Percentiles rank a stretch among this genome's conserved stretches.
These are phyloP conservation scores for Skeletonema costatum DNA, from an alignment of 108 stramenopile species.

Conservation along the genomic window DNA sequence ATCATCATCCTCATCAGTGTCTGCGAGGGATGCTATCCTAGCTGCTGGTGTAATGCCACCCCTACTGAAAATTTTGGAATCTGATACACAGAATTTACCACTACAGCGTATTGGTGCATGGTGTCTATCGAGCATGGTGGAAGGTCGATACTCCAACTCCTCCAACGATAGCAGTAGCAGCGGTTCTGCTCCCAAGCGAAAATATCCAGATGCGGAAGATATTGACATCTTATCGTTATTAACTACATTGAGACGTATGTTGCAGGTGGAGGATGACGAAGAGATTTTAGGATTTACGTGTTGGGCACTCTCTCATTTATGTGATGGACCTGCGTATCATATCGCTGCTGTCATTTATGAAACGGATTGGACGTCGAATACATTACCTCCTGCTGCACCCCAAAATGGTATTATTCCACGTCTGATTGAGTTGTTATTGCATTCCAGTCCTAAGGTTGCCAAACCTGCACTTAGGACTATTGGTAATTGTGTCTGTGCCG, in stretches of 20 bases:
- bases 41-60: conserved; percentile 83
- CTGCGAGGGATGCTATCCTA: conserved; percentile 80
- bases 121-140: conserved; percentile 81
- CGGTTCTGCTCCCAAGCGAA: conserved; percentile 33
- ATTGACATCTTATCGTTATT: conserved; percentile 82
- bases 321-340: conserved; percentile 93
- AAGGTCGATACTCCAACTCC: conserved; percentile 40
- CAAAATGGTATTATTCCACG: conserved; percentile 85
- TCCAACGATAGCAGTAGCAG: conserved; percentile 2
- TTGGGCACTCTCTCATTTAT: conserved; percentile 93
- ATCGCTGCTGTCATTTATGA: conserved; percentile 90
- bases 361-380: conserved; percentile 10
- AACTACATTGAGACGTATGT: conserved; percentile 80
- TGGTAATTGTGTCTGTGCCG: conserved; percentile 97
- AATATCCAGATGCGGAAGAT: conserved; percentile 67
- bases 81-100: conserved; percentile 59
- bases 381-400: conserved; percentile 5
- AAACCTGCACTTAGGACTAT: conserved; percentile 96
- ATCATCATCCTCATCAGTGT: conserved; percentile 38
- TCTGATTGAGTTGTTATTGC: conserved; percentile 88
- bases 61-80: conserved; percentile 67
- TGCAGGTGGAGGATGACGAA: conserved; percentile 76
- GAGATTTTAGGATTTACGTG: conserved; percentile 95
- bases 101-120: conserved; percentile 83
- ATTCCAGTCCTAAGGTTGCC: conserved; percentile 89